Base-by-base conservation (phyloP, 495 filamentous ascomycete species). In the Cercophora samala region DNA sequence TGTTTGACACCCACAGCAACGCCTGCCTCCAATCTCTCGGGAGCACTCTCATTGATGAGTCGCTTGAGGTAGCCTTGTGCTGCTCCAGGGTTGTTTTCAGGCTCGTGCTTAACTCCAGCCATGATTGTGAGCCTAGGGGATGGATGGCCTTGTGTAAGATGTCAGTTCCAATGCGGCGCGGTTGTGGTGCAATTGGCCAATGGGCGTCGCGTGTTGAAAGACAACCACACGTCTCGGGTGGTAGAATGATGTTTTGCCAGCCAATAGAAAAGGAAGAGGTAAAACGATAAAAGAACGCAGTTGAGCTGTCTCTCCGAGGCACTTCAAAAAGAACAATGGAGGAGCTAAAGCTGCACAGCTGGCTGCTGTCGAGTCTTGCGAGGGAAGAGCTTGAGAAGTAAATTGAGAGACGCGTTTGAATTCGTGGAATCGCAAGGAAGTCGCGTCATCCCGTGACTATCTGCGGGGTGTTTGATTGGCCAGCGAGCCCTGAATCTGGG, bases 51-150 rank as follows among this genome's bases (percentile, higher is more conserved):
- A 1, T 63, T 46, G 32, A 72, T 60, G 4, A 77, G 69, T 1
- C 56, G 53, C 52, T 72, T 64, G 24, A 79, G 74, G 52, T 71
- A 64, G n/a, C 21, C 11, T 8, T 8, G 4, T 29, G 26, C 26
- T 29, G 26, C 26, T 8, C 32, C 52, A 5, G 42, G 37, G 46
- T 52, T 46, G 22, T 65, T 62, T 42, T 56, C 66, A 17, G 62
- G 66, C 51, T 68, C 66, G 18, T 54, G 15, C 29, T 68, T 68
- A 5, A 68, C 42, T 2, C 18, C 25, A 11, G 54, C 13, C 66
- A 68, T 68, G 61, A 15, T 29, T 29, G 4, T 29, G 26, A 29
- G 8, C 26, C 26, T 8, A 29, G 26, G 26, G 4, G 4, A 1
- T 0, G 4, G n/a, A n/a, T n/a, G n/a, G n/a, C n/a, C n/a, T n/a